Evolutionary conservation across 108 stramenopile genomes (phyloP).

Genomic region (Pseudonitzschia delicatissima): DNA sequence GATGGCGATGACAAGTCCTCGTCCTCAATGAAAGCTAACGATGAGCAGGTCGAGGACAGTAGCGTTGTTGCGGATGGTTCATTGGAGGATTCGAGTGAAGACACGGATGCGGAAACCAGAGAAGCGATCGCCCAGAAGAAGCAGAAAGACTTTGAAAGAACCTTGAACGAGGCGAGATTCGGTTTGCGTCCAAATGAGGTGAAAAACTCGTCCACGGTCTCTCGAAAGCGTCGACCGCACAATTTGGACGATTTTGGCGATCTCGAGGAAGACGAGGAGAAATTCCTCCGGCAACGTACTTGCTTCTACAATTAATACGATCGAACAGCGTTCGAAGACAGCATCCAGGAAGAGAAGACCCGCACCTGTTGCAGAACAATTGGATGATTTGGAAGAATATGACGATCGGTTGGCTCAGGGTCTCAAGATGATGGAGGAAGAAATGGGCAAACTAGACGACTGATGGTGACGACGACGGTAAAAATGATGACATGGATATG

Average conservation of each 20-base stretch:
- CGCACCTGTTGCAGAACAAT: slow-evolving; percentile 38
- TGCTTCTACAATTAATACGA: slow-evolving; percentile 69
- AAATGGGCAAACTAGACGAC: slow-evolving; percentile 48
- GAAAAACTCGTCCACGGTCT: slow-evolving; percentile 3
- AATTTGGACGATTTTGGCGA: slow-evolving; percentile 52
- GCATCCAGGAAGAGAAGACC: slow-evolving; percentile 31
- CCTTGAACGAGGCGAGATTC: slow-evolving; percentile 67
- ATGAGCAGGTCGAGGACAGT: not conserved
- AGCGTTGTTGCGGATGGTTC: not conserved
- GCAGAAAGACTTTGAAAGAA: slow-evolving; percentile 16
- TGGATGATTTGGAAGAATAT: slow-evolving; percentile 46
- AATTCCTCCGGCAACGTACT: slow-evolving; percentile 9
- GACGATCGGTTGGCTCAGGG: slow-evolving; percentile 53
- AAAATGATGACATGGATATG: slow-evolving; percentile 23
- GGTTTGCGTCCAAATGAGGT: slow-evolving; percentile 66
- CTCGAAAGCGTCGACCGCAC: slow-evolving; percentile 18
- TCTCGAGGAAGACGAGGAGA: slow-evolving; percentile 39
- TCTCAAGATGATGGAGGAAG: slow-evolving; percentile 81
- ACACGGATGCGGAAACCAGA: slow-evolving; percentile 26
- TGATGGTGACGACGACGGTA: slow-evolving; percentile 46
- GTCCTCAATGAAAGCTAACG: not conserved
- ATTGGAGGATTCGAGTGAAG: not conserved
- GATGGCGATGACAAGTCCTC: not conserved
- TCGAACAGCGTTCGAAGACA: slow-evolving; percentile 57
- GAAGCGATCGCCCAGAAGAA: slow-evolving; percentile 12